These are phyloP conservation scores for Tuber indicum DNA, from an alignment of 495 filamentous ascomycete species.

Conservation along the genomic window DNA sequence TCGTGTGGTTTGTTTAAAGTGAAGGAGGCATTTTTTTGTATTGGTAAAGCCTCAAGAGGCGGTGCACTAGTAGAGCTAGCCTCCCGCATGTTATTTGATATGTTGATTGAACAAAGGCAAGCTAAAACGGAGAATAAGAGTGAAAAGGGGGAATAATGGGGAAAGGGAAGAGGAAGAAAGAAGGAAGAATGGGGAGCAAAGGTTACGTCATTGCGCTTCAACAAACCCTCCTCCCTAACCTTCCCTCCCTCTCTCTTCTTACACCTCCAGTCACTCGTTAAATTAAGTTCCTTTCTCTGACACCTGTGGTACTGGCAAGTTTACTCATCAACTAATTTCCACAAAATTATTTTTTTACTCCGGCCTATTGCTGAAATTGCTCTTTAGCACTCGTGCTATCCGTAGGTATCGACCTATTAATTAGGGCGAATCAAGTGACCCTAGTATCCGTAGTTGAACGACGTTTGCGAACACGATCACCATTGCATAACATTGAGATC, in stretches of 20 bases:
- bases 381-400: not conserved
- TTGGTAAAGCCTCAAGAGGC: slow-evolving; percentile 22
- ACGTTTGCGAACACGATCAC: no score
- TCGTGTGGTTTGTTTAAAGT: slow-evolving; percentile 16
- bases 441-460: not conserved
- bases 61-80: slow-evolving; percentile 13
- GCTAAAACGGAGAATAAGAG: not conserved
- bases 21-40: slow-evolving; percentile 15
- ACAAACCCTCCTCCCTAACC: not conserved
- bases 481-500: no score
- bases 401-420: not conserved
- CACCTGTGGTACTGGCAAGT: not conserved
- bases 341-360: not conserved
- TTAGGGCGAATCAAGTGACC: not conserved
- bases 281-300: not conserved
- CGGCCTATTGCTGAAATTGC: not conserved
- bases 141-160: not conserved
- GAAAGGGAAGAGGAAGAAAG: not conserved
- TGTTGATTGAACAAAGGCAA: not conserved
- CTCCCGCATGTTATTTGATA: slow-evolving; percentile 14
- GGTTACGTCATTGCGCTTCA: not conserved
- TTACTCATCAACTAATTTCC: not conserved
- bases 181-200: not conserved
- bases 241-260: not conserved
- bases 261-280: not conserved